These are phyloP conservation scores for Leccinum pellstonianum DNA, from an alignment of 768 basidiomycete species.

Conservation along the genomic window DNA sequence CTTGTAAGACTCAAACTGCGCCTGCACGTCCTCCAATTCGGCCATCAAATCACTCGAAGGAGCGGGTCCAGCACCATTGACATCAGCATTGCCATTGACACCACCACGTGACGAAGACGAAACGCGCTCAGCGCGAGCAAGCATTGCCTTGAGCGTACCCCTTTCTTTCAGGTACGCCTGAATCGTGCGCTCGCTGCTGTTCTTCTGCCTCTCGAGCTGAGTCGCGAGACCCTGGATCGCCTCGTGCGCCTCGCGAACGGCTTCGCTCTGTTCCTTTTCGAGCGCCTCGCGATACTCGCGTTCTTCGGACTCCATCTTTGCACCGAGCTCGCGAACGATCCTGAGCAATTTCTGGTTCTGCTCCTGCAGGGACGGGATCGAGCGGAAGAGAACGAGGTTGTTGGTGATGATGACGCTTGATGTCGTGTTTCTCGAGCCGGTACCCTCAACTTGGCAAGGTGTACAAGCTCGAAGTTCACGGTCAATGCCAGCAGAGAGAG, in stretches of 20 bases:
- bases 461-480: no score
- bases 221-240: slow-evolving; percentile 76
- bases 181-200: slow-evolving; percentile 63
- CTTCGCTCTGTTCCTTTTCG: slow-evolving; percentile 73
- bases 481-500: no score
- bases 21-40: slow-evolving; percentile 72
- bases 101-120: slow-evolving; percentile 15
- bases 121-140: slow-evolving; percentile 49
- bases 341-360: slow-evolving; percentile 89
- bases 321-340: slow-evolving; percentile 79
- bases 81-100: slow-evolving; percentile 38
- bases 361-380: slow-evolving; percentile 75
- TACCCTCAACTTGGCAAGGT: no score
- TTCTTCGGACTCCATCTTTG: slow-evolving; percentile 84
- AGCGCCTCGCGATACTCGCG: slow-evolving; percentile 67
- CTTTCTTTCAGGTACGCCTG: slow-evolving; percentile 86
- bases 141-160: slow-evolving; percentile 78
- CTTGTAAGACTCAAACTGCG: slow-evolving; percentile 77
- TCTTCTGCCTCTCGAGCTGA: slow-evolving; percentile 78
- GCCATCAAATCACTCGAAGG: slow-evolving; percentile 43
- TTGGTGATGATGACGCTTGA: slow-evolving; percentile 70
- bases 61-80: slow-evolving; percentile 26
- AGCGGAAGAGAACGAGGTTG: slow-evolving; percentile 83
- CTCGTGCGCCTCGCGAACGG: slow-evolving; percentile 84
- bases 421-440: no score